Evolutionary conservation across 2,329 filamentous ascomycete genomes (phyloP).

Genomic region (Aspergillus felis): DNA sequence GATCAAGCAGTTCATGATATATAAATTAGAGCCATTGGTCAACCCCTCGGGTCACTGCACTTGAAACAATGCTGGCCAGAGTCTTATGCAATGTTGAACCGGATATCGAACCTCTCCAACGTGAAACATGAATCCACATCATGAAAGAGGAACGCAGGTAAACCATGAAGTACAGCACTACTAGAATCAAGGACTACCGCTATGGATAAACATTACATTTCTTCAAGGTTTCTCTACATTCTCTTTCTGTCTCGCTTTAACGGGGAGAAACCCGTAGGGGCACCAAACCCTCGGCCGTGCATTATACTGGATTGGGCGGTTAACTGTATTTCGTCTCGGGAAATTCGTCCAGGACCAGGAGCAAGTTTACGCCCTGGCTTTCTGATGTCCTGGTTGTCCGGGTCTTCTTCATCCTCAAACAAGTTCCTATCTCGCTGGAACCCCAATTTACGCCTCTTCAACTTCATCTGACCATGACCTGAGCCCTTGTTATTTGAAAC

Average conservation of each 20-base stretch:
- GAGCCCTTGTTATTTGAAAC: slow-evolving; percentile 1
- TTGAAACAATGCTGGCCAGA: background rate
- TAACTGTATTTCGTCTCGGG: background rate
- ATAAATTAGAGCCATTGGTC: background rate
- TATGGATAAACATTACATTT: background rate
- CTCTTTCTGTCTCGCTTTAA: slow-evolving; percentile 64
- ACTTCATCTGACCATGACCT: slow-evolving; percentile 38
- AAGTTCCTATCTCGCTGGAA: slow-evolving; percentile 59
- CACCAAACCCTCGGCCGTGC: slow-evolving; percentile 36
- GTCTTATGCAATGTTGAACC: background rate
- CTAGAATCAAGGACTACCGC: background rate
- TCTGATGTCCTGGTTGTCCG: slow-evolving; percentile 23
- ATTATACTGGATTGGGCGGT: slow-evolving; percentile 4
- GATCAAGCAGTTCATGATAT: background rate
- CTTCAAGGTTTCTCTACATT: slow-evolving; percentile 4
- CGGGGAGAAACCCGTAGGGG: slow-evolving; percentile 63
- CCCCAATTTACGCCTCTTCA: slow-evolving; percentile 71
- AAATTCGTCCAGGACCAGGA: slow-evolving; percentile 18
- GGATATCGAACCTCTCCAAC: background rate
- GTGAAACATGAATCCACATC: background rate
- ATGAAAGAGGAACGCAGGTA: background rate
- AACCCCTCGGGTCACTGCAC: too few species aligned
- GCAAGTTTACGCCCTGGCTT: slow-evolving; percentile 26
- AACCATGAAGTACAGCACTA: background rate
- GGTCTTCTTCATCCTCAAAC: slow-evolving; percentile 67